These are phyloP conservation scores for Fusarium buxicola DNA, from an alignment of 2,329 filamentous ascomycete species.

Conservation along the genomic window DNA sequence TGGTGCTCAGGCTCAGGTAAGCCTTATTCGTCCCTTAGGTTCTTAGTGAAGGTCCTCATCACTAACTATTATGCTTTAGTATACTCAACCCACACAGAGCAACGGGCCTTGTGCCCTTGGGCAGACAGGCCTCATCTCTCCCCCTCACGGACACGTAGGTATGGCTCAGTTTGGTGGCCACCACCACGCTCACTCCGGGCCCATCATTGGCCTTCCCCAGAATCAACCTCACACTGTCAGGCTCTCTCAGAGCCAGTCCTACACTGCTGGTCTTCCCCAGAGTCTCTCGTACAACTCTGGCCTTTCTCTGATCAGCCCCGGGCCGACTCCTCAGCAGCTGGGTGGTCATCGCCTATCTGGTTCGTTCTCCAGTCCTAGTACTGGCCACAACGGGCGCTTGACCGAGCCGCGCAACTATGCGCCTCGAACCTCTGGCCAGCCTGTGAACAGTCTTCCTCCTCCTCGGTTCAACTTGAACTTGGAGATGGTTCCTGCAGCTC, in stretches of 20 bases:
- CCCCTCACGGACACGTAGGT: no score
- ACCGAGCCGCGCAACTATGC: constrained; percentile 59
- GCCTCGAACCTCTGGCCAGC: constrained; percentile 49
- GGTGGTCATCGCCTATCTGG: neutral
- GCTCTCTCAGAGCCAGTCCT: constrained; percentile 16
- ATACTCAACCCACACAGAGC: neutral
- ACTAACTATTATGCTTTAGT: constrained; percentile 15
- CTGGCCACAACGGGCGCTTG: constrained; percentile 35
- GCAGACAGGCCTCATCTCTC: no score
- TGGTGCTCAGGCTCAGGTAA: constrained; percentile 24
- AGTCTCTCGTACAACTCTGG: constrained; percentile 32
- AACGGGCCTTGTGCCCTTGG: no score
- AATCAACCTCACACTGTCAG: constrained; percentile 17
- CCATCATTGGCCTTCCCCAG: constrained; percentile 17
- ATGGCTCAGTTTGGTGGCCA: constrained; percentile 7
- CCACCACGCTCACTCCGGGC: constrained; percentile 6
- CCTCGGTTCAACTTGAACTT: constrained; percentile 53
- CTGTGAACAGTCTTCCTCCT: constrained; percentile 47
- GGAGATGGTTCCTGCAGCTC: constrained; percentile 6
- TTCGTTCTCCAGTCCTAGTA: constrained; percentile 23
- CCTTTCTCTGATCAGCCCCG: constrained; percentile 29
- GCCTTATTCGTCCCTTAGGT: neutral
- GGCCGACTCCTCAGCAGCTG: constrained; percentile 31
- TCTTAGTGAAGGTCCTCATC: neutral
- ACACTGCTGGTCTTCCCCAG: constrained; percentile 22